Percentiles rank a stretch among this genome's conserved stretches.
phyloP scores from a whole-genome alignment of 257 asterid genomes.

The Schizonepeta tenuifolia region DNA sequence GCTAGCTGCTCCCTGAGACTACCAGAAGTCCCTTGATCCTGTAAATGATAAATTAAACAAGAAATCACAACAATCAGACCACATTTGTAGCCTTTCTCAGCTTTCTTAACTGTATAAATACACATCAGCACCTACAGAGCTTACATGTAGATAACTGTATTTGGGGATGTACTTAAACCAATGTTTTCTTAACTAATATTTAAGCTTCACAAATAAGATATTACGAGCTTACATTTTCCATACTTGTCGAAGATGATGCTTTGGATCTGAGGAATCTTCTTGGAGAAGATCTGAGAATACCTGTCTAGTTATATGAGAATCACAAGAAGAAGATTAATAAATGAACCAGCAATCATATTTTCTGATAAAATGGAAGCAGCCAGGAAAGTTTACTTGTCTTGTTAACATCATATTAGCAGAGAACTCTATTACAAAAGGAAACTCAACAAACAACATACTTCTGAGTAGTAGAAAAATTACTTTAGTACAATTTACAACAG shows the following conservation, averaged over 20 bases:
- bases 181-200: neutral
- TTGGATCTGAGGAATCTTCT: constrained; percentile 45
- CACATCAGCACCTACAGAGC: neutral
- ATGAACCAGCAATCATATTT: constrained; percentile 13
- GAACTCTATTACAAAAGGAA: neutral
- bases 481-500: neutral
- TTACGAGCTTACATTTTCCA: constrained; percentile 64
- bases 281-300: constrained; percentile 52
- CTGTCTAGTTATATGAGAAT: constrained; percentile 72
- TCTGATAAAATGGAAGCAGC: neutral
- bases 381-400: neutral
- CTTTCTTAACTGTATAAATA: constrained; percentile 5
- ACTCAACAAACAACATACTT: no score
- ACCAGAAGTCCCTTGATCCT: constrained; percentile 51
- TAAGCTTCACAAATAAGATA: neutral
- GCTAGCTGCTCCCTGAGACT: constrained; percentile 71
- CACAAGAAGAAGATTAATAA: constrained; percentile 32
- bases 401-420: neutral
- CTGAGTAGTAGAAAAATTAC: neutral
- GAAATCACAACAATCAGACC: neutral
- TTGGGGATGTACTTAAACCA: neutral
- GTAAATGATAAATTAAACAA: constrained; percentile 31
- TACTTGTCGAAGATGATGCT: constrained; percentile 42
- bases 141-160: constrained; percentile 11
- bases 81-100: constrained; percentile 12